Base-by-base conservation (phyloP, 495 filamentous ascomycete genomes). In the Hamigera avellanea region DNA sequence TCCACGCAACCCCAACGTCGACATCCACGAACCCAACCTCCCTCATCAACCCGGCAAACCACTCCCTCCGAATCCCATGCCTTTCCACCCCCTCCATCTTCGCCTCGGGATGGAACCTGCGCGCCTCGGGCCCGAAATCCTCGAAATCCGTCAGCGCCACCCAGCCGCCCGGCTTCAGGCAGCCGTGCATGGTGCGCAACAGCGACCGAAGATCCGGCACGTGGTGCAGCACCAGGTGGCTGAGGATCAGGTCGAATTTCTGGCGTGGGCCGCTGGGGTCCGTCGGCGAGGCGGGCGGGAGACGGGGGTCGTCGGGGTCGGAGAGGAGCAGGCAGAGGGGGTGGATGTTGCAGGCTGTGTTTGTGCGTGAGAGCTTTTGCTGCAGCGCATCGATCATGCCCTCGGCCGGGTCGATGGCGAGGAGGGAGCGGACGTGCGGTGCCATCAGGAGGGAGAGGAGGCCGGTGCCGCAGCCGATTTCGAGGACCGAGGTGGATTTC, bases 401-500 rank as follows among this genome's bases (percentile, higher is more conserved):
- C 13, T 57, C 37, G 6, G 70, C 65, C 0, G 62, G 50, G 36
- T 75, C 72, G 9, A 75, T 54, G 19, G 68, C 69, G 9, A 51
- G 41, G 26, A 51, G 33, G 8, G 30, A 23, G 21, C 19, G 32
- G 5, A 67, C 61, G 13, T 73, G 45, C 0, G 69, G 67, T 0
- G 69, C 61, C 17, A 75, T 51, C 2, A 43, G 50, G 12, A 69
- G 57, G 1, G 67, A 70, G 1, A 76, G 55, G 4, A 73, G 56
- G 32, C 72, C 72, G 8, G 72, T 76, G 14, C 72, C 71, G 45
- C 71, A 73, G 37, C 72, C 72, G 10, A 76, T 64, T 50, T 76
- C 72, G 14, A 76, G 62, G 12, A 74, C 60, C n/a, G n/a, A n/a
- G n/a, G 36, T 72, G 47, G 14, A 50, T 33, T 9, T 13, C 14